phyloP scores from a whole-genome alignment of 768 basidiomycete species.

The Suillus bovinus region DNA sequence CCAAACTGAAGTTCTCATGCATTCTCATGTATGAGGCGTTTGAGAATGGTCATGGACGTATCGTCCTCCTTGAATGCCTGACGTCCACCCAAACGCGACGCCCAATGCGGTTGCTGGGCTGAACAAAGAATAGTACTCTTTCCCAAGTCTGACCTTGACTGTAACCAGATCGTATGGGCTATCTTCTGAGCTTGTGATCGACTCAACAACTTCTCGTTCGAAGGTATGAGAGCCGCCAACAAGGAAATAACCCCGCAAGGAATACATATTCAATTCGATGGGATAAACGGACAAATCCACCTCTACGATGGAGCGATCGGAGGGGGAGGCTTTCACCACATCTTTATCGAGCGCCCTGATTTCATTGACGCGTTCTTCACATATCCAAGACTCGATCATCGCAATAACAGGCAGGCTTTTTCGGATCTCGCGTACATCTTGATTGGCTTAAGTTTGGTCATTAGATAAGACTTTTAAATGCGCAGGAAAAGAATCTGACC shows the following conservation, averaged over 20 bases:
- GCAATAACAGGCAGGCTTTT: conserved; percentile 6
- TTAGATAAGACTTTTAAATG: neutral
- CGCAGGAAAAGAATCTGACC: neutral
- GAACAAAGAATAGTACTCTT: conserved; percentile 4
- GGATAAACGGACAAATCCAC: conserved; percentile 6
- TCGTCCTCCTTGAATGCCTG: conserved; percentile 1
- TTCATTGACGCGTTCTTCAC: conserved; percentile 2
- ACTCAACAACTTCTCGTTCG: neutral
- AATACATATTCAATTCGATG: conserved; percentile 4
- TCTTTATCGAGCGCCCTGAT: conserved; percentile 1
- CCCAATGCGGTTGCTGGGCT: conserved; percentile 2
- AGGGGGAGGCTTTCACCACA: neutral
- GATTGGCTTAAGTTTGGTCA: neutral
- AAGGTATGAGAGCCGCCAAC: conserved; percentile 1
- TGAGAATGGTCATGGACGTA: neutral
- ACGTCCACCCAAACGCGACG: conserved; percentile 1
- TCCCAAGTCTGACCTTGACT: conserved; percentile 6
- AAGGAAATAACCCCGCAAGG: conserved; percentile 3
- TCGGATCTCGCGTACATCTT: conserved; percentile 4
- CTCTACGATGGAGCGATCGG: conserved; percentile 4
- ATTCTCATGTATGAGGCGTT: neutral
- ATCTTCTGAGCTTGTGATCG: neutral
- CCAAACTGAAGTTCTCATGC: neutral
- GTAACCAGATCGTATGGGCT: conserved; percentile 3
- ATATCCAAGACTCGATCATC: conserved; percentile 7